These are phyloP conservation scores for Paracamarosporium sp. DNA, from an alignment of 2,329 filamentous ascomycete genomes.

Conservation along the genomic window DNA sequence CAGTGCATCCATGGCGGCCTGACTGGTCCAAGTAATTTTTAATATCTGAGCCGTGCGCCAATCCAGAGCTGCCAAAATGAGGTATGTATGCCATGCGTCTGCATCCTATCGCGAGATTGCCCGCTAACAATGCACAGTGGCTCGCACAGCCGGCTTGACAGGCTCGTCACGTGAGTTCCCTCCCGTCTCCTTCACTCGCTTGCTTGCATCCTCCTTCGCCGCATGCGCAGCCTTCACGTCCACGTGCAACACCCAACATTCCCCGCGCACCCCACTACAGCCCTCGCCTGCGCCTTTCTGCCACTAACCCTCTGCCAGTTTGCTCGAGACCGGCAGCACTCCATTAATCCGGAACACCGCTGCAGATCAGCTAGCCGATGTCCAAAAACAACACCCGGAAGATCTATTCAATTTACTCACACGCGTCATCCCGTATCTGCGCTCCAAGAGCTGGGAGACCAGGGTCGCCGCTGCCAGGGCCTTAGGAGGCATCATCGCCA, in stretches of 20 bases:
- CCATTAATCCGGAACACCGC: constrained; percentile 95
- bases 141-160: constrained; percentile 5
- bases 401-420: constrained; percentile 96
- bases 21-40: constrained; percentile 8
- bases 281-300: neutral
- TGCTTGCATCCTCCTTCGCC: neutral
- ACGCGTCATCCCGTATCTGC: constrained; percentile 91
- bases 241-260: neutral
- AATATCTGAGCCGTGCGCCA: constrained; percentile 1
- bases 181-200: neutral
- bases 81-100: neutral
- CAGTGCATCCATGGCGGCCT: constrained; percentile 4
- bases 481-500: constrained; percentile 89
- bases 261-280: no score
- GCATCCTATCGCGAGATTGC: neutral
- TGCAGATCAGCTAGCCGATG: constrained; percentile 94
- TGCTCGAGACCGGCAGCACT: constrained; percentile 97
- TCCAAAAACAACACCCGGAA: constrained; percentile 97
- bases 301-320: constrained; percentile 51
- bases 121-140: constrained; percentile 8
- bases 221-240: neutral
- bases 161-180: constrained; percentile 6
- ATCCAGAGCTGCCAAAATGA: constrained; percentile 1
- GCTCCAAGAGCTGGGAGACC: constrained; percentile 97
- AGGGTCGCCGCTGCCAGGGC: constrained; percentile 91